Conservation (phyloP, 1,139 yeast species). For the Taphrina betulina region DNA sequence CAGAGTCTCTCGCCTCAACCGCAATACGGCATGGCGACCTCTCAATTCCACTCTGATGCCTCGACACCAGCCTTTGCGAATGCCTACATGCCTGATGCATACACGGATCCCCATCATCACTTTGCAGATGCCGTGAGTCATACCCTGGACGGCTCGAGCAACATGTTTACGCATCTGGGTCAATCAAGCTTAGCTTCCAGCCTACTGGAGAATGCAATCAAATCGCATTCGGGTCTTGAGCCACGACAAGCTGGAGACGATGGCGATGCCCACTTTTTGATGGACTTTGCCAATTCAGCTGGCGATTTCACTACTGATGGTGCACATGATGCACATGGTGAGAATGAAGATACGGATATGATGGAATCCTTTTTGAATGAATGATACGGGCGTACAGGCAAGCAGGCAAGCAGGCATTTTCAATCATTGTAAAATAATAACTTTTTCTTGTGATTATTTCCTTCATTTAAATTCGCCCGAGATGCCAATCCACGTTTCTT, state of each 20-base stretch:
- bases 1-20: conserved; percentile 18
- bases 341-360: conserved; percentile 21
- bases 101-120: not conserved
- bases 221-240: conserved; percentile 14
- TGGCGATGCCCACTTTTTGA: conserved; percentile 3
- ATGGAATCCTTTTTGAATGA: conserved; percentile 18
- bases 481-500: no score
- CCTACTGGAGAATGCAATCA: conserved; percentile 11
- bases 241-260: not conserved
- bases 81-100: conserved; percentile 8
- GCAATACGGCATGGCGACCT: conserved; percentile 5
- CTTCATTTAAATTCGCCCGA: no score
- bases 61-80: conserved; percentile 11
- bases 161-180: conserved; percentile 20
- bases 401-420: no score
- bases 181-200: not conserved
- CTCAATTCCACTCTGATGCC: conserved; percentile 11
- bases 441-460: no score
- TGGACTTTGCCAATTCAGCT: conserved; percentile 12
- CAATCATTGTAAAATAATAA: no score
- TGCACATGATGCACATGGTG: conserved; percentile 3
- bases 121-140: not conserved
- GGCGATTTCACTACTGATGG: not conserved
- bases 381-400: no score
- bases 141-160: conserved; percentile 6